Percentiles rank a stretch among this genome's conserved stretches.
These are phyloP conservation scores for Coemansia sp. DNA, from an alignment of 192 early-diverging fungal species.

Conservation along the genomic window DNA sequence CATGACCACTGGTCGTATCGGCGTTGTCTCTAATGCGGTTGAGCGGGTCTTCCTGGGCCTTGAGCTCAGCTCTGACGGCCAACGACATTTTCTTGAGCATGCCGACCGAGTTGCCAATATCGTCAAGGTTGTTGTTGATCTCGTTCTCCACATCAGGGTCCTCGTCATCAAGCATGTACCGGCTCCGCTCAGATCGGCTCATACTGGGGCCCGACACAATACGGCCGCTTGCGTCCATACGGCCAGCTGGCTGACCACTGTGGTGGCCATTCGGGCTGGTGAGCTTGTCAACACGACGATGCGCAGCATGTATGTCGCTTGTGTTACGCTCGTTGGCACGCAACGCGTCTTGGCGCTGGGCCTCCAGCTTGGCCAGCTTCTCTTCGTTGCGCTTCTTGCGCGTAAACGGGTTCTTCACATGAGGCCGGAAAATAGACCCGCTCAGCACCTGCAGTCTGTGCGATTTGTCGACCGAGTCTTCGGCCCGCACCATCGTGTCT, in stretches of 20 bases:
- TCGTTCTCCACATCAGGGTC: conserved; percentile 68
- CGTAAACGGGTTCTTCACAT: conserved; percentile 69
- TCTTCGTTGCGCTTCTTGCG: conserved; percentile 62
- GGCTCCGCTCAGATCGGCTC: conserved; percentile 53
- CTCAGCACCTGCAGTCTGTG: conserved; percentile 58
- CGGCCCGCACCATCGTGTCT: conserved; percentile 44
- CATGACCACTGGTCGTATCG: conserved; percentile 50
- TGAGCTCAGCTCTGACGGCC: conserved; percentile 61
- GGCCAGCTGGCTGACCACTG: conserved; percentile 23
- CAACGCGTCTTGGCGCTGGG: conserved; percentile 28
- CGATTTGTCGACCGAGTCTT: conserved; percentile 39
- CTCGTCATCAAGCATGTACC: conserved; percentile 71
- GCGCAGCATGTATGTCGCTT: conserved; percentile 58
- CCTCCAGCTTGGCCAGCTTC: conserved; percentile 56
- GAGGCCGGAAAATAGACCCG: conserved; percentile 72
- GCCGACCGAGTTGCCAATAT: conserved; percentile 55
- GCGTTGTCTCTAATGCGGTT: conserved; percentile 53
- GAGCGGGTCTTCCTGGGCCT: conserved; percentile 62
- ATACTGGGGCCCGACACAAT: conserved; percentile 36
- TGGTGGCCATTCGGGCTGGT: conserved; percentile 23
- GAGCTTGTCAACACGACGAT: conserved; percentile 58
- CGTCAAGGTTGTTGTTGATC: conserved; percentile 67
- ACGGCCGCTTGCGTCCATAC: conserved; percentile 51
- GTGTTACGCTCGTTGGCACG: conserved; percentile 55
- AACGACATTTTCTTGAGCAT: conserved; percentile 63